Conservation (phyloP, 2,329 filamentous ascomycete species). For the Neofusicoccum sp. region DNA sequence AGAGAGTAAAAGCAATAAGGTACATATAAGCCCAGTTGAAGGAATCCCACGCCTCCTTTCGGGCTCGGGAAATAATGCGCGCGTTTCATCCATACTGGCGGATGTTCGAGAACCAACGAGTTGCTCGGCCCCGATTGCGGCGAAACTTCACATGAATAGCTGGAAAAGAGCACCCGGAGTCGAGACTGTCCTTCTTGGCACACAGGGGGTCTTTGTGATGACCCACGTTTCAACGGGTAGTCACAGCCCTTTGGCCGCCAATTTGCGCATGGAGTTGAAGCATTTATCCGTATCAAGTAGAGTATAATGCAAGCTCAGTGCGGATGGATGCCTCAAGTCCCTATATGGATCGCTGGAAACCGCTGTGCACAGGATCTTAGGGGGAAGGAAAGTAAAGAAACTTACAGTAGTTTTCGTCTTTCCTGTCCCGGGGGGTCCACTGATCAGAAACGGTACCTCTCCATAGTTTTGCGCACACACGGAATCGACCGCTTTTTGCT, state of each 20-base stretch:
- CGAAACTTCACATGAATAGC: not conserved
- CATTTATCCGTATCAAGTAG: too few species aligned
- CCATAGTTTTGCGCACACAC: constrained; percentile 44
- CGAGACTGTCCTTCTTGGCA: too few species aligned
- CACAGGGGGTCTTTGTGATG: too few species aligned
- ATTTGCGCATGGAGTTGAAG: too few species aligned
- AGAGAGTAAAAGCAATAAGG: not conserved
- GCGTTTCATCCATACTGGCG: not conserved
- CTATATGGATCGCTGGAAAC: too few species aligned
- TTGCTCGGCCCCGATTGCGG: not conserved
- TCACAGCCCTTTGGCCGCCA: too few species aligned
- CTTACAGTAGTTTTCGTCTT: constrained; percentile 51
- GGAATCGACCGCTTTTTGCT: constrained; percentile 46
- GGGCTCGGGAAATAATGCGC: not conserved
- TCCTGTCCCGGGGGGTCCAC: constrained; percentile 52
- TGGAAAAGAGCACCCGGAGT: too few species aligned
- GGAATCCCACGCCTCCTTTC: not conserved
- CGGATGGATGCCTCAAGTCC: too few species aligned
- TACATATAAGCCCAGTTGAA: too few species aligned
- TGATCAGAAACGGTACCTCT: constrained; percentile 47
- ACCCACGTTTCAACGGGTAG: too few species aligned
- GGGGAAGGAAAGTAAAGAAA: not conserved
- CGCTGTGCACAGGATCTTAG: too few species aligned
- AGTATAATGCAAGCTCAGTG: too few species aligned
- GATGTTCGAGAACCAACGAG: not conserved